Evolutionary conservation across 1,284 basidiomycete genomes (phyloP).

Genomic region (Phlebopus sp.): DNA sequence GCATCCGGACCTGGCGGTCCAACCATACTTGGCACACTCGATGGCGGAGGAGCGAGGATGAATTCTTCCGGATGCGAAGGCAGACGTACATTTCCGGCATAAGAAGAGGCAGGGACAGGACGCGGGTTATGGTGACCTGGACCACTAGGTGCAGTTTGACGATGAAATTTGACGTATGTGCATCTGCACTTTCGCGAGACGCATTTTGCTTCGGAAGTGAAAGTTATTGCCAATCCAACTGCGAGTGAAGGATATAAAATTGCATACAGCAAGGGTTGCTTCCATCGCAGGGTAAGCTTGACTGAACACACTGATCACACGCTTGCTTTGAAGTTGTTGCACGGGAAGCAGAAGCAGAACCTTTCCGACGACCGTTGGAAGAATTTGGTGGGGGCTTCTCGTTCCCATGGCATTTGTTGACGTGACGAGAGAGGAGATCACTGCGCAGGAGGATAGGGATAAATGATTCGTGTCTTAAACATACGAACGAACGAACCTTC

Average conservation of each 20-base stretch:
- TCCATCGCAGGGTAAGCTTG: conserved; percentile 78
- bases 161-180: conserved; percentile 82
- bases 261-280: conserved; percentile 73
- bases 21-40: conserved; percentile 27
- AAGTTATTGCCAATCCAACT: neutral
- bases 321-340: conserved; percentile 78
- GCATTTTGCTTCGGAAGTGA: conserved; percentile 62
- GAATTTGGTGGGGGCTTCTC: conserved; percentile 57
- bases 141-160: conserved; percentile 74
- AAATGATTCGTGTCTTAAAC: neutral
- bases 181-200: conserved; percentile 71
- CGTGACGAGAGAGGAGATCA: conserved; percentile 83
- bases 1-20: conserved; percentile 21
- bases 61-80: conserved; percentile 36
- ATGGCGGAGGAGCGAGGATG: conserved; percentile 32
- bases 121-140: conserved; percentile 56
- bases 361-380: conserved; percentile 45
- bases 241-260: conserved; percentile 10
- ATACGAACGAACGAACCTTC: conserved; percentile 54
- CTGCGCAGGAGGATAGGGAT: conserved; percentile 35
- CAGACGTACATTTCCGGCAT: conserved; percentile 5
- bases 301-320: conserved; percentile 84
- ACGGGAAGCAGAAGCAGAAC: conserved; percentile 57
- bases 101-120: conserved; percentile 24
- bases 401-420: conserved; percentile 85